Conservation (phyloP, 495 filamentous ascomycete genomes). For the Xylaria sp. region DNA sequence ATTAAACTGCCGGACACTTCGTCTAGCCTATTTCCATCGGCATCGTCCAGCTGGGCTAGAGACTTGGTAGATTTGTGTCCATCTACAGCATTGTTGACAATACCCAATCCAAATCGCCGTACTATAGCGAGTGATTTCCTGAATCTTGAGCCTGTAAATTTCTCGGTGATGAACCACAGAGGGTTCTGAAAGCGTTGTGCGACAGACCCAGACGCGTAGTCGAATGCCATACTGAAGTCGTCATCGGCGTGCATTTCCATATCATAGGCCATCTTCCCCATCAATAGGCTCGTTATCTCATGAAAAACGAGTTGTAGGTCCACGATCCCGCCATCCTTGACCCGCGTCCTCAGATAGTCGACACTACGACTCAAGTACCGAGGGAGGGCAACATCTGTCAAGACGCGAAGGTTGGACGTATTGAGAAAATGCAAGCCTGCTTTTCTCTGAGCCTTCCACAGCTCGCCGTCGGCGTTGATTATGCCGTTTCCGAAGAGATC, state of each 20-base stretch:
- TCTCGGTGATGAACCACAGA: conserved; percentile 62
- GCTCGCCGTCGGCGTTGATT: conserved; percentile 67
- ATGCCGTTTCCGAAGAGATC: conserved; percentile 69
- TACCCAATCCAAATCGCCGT: conserved; percentile 56
- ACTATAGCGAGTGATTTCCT: conserved; percentile 54
- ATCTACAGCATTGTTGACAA: conserved; percentile 57
- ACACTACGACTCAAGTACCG: conserved; percentile 53
- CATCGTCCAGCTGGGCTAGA: conserved; percentile 19
- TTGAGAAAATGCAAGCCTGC: conserved; percentile 65
- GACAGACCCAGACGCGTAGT: conserved; percentile 64
- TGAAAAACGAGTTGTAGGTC: conserved; percentile 64
- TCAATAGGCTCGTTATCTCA: conserved; percentile 65
- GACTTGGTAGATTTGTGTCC: conserved; percentile 24
- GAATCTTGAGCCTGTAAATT: conserved; percentile 54
- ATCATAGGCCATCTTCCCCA: conserved; percentile 68
- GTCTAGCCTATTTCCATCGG: conserved; percentile 43
- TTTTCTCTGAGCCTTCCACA: conserved; percentile 67
- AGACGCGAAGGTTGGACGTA: conserved; percentile 59
- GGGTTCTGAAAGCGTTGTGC: conserved; percentile 69
- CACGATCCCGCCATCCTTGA: conserved; percentile 37
- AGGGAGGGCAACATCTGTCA: conserved; percentile 63
- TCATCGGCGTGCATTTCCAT: conserved; percentile 66
- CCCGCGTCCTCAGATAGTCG: conserved; percentile 37
- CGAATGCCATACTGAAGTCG: conserved; percentile 63
- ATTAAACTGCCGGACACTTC: conserved; percentile 61